phyloP scores from a whole-genome alignment of 176 grass and related monocot genomes.

The Elaeis guineensis region DNA sequence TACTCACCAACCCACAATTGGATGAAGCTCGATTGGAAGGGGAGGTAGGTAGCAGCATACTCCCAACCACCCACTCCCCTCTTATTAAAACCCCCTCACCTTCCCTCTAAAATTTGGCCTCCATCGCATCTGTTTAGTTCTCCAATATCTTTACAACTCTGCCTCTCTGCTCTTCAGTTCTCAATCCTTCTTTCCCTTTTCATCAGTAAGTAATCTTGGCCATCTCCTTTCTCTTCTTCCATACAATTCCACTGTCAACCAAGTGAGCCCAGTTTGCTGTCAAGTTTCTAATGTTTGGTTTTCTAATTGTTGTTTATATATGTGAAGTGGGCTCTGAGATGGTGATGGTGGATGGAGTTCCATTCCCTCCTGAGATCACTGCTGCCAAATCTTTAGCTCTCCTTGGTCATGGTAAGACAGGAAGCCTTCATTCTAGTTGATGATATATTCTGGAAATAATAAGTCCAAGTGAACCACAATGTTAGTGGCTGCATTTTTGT shows the following conservation, averaged over 20 bases:
- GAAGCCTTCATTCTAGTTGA: no score
- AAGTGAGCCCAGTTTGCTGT: neutral
- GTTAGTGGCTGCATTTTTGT: neutral
- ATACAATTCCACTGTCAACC: no score
- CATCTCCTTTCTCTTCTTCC: neutral
- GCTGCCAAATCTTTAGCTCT: conserved; percentile 33
- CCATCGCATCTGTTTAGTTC: no score
- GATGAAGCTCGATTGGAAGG: no score
- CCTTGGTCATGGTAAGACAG: conserved; percentile 30
- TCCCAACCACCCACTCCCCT: conserved; percentile 5
- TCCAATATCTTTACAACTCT: no score
- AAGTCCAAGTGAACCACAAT: no score
- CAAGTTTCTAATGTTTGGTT: neutral
- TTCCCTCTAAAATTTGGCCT: neutral
- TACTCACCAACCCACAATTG: no score
- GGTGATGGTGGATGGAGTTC: conserved; percentile 33
- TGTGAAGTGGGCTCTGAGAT: conserved; percentile 38
- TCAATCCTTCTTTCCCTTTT: neutral
- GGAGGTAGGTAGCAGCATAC: no score
- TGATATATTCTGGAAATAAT: no score
- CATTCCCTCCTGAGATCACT: conserved; percentile 34
- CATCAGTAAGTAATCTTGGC: neutral
- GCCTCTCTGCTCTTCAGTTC: neutral
- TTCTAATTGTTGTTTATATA: conserved; percentile 4
- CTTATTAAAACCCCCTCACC: conserved; percentile 15